Conservation (phyloP, 2,329 filamentous ascomycete species). For the Cucurbitaria berberidis region DNA sequence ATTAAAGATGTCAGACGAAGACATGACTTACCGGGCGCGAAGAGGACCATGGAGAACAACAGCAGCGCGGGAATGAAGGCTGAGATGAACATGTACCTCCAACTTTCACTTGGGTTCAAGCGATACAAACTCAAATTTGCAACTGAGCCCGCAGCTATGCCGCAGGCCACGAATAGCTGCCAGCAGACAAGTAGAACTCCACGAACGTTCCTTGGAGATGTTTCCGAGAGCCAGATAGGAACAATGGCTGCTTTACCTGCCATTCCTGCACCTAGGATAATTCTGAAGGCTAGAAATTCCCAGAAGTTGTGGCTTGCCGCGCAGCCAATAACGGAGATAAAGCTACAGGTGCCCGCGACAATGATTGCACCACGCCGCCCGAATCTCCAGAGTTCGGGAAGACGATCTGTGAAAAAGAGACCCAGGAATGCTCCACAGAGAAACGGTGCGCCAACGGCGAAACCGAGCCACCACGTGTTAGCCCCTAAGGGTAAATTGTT, state of each 20-base stretch:
- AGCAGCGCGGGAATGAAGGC: neutral
- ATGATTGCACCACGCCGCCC: neutral
- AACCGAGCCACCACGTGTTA: constrained; percentile 3
- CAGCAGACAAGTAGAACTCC: neutral
- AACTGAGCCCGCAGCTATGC: neutral
- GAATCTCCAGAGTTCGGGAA: neutral
- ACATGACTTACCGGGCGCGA: constrained; percentile 4
- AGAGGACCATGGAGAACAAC: constrained; percentile 1
- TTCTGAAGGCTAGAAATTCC: neutral
- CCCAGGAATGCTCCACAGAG: constrained; percentile 2
- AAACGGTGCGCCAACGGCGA: constrained; percentile 4
- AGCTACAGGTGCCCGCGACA: neutral
- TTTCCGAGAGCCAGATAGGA: neutral
- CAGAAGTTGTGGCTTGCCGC: neutral
- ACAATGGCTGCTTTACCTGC: neutral
- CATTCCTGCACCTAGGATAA: neutral
- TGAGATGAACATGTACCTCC: neutral
- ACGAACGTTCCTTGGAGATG: neutral
- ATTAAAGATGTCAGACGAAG: neutral
- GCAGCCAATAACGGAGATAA: neutral
- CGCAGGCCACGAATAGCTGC: neutral
- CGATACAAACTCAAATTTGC: neutral
- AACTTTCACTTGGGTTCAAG: neutral
- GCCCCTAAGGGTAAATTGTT: neutral
- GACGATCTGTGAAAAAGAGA: constrained; percentile 1